A percentile compares a stretch with the other conserved stretches of the same genome.
phyloP scores from a whole-genome alignment of 2,329 filamentous ascomycete species.

The Fusarium vanettenii region DNA sequence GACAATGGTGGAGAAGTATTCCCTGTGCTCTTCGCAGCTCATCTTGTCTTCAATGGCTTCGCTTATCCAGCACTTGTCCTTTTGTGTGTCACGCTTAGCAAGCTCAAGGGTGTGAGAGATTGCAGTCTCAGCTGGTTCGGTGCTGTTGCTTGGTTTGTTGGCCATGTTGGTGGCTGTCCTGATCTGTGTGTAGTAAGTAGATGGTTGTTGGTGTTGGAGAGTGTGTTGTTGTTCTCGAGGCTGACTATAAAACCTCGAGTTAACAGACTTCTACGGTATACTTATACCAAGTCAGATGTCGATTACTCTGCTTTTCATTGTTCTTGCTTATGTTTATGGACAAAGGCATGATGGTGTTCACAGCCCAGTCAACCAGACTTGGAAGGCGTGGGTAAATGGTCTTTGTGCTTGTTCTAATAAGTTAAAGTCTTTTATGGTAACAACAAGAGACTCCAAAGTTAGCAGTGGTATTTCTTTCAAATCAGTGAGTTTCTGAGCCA shows the following conservation, averaged over 20 bases:
- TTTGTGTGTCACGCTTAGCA: neutral
- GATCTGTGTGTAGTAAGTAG: neutral
- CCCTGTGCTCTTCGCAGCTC: neutral
- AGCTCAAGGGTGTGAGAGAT: neutral
- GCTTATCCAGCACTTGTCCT: slow-evolving; percentile 2
- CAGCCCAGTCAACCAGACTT: neutral
- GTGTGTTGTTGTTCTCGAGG: neutral
- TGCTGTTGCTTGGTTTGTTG: neutral
- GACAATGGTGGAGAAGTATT: slow-evolving; percentile 9
- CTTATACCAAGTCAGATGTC: neutral
- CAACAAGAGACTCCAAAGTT: neutral
- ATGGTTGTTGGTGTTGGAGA: neutral
- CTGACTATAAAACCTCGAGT: neutral
- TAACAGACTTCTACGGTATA: neutral
- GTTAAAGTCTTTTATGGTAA: too few species aligned
- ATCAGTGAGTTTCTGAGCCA: neutral
- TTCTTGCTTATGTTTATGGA: neutral
- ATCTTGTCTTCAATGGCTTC: neutral
- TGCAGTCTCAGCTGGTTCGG: neutral
- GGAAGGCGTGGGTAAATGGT: neutral
- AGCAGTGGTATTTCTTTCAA: neutral
- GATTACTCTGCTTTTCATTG: neutral
- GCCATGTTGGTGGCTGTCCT: neutral
- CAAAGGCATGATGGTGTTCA: neutral
- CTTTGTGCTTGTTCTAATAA: neutral